phyloP scores from a whole-genome alignment of 1,139 yeast genomes.

The Blastobotrys raffinosifermentans region DNA sequence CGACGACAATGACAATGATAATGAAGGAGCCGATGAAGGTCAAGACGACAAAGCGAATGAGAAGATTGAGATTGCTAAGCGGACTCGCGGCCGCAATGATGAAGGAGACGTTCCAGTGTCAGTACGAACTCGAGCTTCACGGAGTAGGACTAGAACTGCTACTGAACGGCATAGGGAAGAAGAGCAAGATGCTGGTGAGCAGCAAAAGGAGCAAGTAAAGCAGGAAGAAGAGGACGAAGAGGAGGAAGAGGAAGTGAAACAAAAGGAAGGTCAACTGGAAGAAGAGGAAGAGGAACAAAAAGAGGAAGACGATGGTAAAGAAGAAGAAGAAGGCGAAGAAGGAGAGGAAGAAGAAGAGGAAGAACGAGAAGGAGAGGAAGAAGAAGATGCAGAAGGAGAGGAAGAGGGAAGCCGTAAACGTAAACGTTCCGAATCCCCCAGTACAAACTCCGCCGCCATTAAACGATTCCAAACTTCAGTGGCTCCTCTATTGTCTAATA shows the following conservation, averaged over 20 bases:
- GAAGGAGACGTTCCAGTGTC: too few species aligned
- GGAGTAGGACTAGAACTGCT: neutral
- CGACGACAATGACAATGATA: neutral
- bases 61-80: too few species aligned
- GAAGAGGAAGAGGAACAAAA: constrained; percentile 7
- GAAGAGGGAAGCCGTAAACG: constrained; percentile 17
- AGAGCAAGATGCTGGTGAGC: constrained; percentile 11
- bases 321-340: constrained; percentile 4
- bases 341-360: constrained; percentile 9
- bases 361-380: constrained; percentile 7
- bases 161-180: neutral
- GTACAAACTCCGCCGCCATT: constrained; percentile 14
- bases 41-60: neutral
- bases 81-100: too few species aligned
- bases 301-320: constrained; percentile 4
- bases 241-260: constrained; percentile 10
- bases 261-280: constrained; percentile 5
- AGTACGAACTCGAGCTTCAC: neutral
- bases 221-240: constrained; percentile 10
- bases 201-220: constrained; percentile 2
- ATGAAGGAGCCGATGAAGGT: neutral
- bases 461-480: constrained; percentile 30
- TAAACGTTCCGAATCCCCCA: constrained; percentile 18
- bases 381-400: constrained; percentile 7
- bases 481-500: constrained; percentile 52